Evolutionary conservation across 345 rosid species (phyloP), one percentile per base, ranked within the genome.

Genomic region (Salix purpurea): DNA sequence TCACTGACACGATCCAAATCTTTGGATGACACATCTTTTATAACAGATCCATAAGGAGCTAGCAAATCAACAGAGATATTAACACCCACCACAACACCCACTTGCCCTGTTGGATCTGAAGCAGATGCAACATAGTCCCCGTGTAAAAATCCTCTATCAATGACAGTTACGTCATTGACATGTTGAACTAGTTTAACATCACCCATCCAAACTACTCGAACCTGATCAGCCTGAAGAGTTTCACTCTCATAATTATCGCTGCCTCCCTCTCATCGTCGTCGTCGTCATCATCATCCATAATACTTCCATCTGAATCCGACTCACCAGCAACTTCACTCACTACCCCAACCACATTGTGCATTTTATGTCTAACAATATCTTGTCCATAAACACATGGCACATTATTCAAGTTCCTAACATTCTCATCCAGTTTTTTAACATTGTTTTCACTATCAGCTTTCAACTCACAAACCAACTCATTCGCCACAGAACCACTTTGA

Each of bases 301-400:
- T 76, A 62, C 88, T 91, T 54, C 84, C 84, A 54, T 96, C 97
- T n/a, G 99, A 91, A 85, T 96, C 98, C 0, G 92, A 91, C 80
- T 91, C 98, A 78, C 94, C 96, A 26, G 95, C 92, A 76, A 91
- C 94, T 82, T 91, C 98, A 71, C 91, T 91, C 52, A 96, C 99
- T 84, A 96, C 85, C 64, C 98, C 99, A 72, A 91, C 81, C 70
- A 79, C 81, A 64, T 90, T 89, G 64, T 72, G 86, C 56, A 19
- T 86, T 70, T 81, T 89, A 84, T 84, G 89, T 75, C 85, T 87
- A 48, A 94, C 97, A 74, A 94, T 83, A 85, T 96, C 99, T 82
- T 96, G 90, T 71, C 94, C 76, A 77, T 91, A 96, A 74, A 92
- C 78, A 77, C 80, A 85, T 1, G 88, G 89, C 44, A 82, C 84